These are phyloP conservation scores for Penicillium dipodomyicola DNA, from an alignment of 495 filamentous ascomycete genomes.

Conservation along the genomic window DNA sequence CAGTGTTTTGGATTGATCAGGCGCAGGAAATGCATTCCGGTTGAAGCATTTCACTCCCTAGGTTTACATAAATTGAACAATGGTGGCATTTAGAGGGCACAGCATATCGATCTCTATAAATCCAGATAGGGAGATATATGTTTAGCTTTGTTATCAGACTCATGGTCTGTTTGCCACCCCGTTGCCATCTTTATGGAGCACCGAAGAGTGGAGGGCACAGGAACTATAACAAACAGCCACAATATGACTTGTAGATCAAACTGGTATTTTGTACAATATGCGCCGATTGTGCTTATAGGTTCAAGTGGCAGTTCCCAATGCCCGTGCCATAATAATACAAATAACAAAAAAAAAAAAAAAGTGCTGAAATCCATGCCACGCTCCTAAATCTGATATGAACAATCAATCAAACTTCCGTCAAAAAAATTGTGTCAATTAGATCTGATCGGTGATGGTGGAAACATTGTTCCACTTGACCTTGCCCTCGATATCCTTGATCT, in stretches of 20 bases:
- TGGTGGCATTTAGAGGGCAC: not conserved
- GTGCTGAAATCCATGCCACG: conserved; percentile 18
- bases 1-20: not conserved
- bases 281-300: conserved; percentile 42
- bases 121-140: not conserved
- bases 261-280: conserved; percentile 36
- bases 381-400: conserved; percentile 13
- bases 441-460: conserved; percentile 31
- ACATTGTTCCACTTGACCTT: conserved; percentile 56
- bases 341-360: conserved; percentile 23
- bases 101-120: not conserved
- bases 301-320: conserved; percentile 27
- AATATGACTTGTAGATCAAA: conserved; percentile 18
- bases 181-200: no score
- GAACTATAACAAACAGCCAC: not conserved
- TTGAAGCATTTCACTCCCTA: not conserved
- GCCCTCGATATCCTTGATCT: conserved; percentile 62
- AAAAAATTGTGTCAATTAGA: conserved; percentile 15
- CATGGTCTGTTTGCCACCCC: not conserved
- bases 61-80: not conserved
- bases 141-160: not conserved
- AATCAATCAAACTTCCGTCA: conserved; percentile 7
- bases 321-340: conserved; percentile 38
- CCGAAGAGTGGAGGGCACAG: not conserved
- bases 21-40: not conserved